Base-by-base conservation (phyloP, 2,329 filamentous ascomycete genomes). In the Mariannaea sp. region DNA sequence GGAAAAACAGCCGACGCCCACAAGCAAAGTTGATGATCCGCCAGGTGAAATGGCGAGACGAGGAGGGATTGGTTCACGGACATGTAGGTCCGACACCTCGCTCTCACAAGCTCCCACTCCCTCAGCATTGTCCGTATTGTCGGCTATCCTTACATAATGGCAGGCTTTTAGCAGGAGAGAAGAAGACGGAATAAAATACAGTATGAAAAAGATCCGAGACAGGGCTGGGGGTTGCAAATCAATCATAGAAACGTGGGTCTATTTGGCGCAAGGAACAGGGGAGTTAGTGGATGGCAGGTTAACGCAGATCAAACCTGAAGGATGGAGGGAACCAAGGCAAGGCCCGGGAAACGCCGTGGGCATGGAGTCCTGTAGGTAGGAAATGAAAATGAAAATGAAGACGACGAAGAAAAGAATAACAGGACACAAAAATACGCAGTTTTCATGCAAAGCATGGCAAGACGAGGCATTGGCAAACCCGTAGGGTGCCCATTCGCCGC, bases 31-130 rank as follows among this genome's bases (percentile, higher is more conserved):
- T 32, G 45, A 53, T 49, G 26, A 45, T 52, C 42, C 47, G 35
- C 41, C 35, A 12, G 50, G 40, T 24, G 38, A n/a, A n/a, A n/a
- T n/a, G n/a, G n/a, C n/a, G n/a, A n/a, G n/a, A n/a, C n/a, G n/a
- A n/a, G n/a, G n/a, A n/a, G 58, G 54, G 51, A 58, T 55, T 58
- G 54, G 56, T 27, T 58, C 39, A 29, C 56, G 56, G 60, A 63
- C 42, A 49, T 58, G 41, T 35, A 58, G 49, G 14, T 41, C 52
- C 54, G 60, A 30, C 56, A 41, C 16, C 29, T 14, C 19, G 5
- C 19, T 13, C 22, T 41, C 24, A 16, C n/a, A 13, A 10, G 8
- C 22, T 5, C 22, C 8, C 22, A 24, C 22, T 24, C 22, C 5
- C 22, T 24, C 22, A 24, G 5, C n/a, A n/a, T n/a, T n/a, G n/a